These are phyloP conservation scores for Xylaria telfairii DNA, from an alignment of 495 filamentous ascomycete species.

Conservation along the genomic window DNA sequence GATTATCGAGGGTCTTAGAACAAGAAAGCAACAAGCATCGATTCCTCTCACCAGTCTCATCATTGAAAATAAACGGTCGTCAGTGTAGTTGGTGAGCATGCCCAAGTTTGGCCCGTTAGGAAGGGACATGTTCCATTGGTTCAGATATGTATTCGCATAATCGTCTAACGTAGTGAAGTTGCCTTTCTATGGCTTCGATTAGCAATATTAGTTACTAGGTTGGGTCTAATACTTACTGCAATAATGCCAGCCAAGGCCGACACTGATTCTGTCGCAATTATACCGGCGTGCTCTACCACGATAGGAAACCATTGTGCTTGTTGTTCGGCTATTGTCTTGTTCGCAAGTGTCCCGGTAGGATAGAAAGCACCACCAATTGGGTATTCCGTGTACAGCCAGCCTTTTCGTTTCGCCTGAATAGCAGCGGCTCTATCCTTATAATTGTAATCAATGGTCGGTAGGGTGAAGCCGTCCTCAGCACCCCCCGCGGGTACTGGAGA, in stretches of 20 bases:
- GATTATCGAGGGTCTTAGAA: background rate
- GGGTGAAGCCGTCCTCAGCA: background rate
- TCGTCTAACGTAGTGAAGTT: conserved; percentile 11
- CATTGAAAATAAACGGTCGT: conserved; percentile 11
- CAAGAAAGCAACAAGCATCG: background rate
- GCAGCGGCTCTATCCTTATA: background rate
- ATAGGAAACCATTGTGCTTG: conserved; percentile 3
- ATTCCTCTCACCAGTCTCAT: conserved; percentile 3
- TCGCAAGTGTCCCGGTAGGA: conserved; percentile 11
- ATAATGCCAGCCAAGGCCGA: conserved; percentile 11
- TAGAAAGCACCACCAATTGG: conserved; percentile 10
- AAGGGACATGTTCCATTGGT: conserved; percentile 14
- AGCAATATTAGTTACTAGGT: background rate
- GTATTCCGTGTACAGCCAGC: conserved; percentile 5
- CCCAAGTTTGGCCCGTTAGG: background rate
- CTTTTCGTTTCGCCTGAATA: background rate
- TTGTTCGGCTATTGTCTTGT: background rate
- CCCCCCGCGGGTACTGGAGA: background rate
- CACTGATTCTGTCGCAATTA: background rate
- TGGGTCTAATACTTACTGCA: background rate
- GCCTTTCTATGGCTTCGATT: background rate
- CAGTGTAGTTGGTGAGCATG: conserved; percentile 12
- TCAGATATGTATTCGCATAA: conserved; percentile 2
- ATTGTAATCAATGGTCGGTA: background rate
- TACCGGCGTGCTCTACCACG: background rate